Base-by-base conservation (phyloP, 2,329 filamentous ascomycete genomes). In the Talaromyces sp. region DNA sequence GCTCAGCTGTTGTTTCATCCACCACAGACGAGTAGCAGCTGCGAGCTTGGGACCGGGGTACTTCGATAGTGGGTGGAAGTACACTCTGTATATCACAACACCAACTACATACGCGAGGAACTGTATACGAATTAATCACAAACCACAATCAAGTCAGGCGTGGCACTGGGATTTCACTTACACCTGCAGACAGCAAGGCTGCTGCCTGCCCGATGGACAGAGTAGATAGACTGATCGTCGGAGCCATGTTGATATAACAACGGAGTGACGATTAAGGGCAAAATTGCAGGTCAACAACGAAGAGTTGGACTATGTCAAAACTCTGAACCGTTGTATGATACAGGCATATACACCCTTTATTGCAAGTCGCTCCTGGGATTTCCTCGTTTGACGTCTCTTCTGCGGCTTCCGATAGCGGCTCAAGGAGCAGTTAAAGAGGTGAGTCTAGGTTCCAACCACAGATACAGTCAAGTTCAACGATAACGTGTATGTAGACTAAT, bases 21-120 rank as follows among this genome's bases (percentile, higher is more conserved):
- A 64, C 62, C 53, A 59, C n/a, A 64, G 38, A 31, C 62, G 53
- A 45, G 70, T 72, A 27, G 65, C 36, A 2, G 67, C 68, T 8
- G 71, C 70, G 22, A 73, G 68, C 25, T 70, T 71, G 1, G 75
- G 75, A 1, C 76, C 75, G 2, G 75, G 75, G 43, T 76, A 72
- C 19, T 70, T 70, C 19, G 70, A 70, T 45, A 77, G 61, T 1
- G 73, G 75, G 61, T 72, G 71, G 22, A 76, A 68, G 45, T 70
- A 74, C 22, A 76, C 66, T 3, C 73, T 72, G 60, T 76, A 76
- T 13, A 73, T 65, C 51, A 61, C 67, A 25, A 70, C 47, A 11
- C 25, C 58, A 31, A 62, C 29, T 3, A 54, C 36, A 31, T 66
- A 66, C 8, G n/a, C 36, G 38, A 61, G 11, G n/a, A 49, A 27